phyloP scores from a whole-genome alignment of 192 early-diverging fungal genomes.

The Podila epicladia region DNA sequence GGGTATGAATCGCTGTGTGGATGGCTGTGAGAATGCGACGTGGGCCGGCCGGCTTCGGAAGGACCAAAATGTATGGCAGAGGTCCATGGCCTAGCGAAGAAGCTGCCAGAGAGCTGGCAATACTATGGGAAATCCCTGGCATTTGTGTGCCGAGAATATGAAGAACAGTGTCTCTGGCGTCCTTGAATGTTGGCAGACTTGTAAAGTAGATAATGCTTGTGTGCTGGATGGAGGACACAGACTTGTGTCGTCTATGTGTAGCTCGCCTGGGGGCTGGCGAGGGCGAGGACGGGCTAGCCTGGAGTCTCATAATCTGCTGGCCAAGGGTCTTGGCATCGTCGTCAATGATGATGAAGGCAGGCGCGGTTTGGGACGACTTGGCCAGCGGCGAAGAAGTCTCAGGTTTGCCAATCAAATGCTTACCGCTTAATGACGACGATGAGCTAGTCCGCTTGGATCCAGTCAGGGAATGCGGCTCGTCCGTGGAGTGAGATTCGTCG shows the following conservation, averaged over 20 bases:
- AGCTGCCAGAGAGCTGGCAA: conserved; percentile 17
- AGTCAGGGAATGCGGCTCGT: conserved; percentile 8
- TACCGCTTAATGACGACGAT: conserved; percentile 19
- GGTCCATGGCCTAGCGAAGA: conserved; percentile 6
- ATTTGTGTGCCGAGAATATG: conserved; percentile 31
- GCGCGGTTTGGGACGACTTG: conserved; percentile 30
- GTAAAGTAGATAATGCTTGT: conserved; percentile 69
- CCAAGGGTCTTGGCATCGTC: conserved; percentile 63
- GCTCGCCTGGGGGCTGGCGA: conserved; percentile 21
- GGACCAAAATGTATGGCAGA: conserved; percentile 63
- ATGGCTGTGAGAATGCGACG: conserved; percentile 65
- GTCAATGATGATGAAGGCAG: conserved; percentile 67
- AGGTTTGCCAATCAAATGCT: not conserved
- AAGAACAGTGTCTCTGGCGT: conserved; percentile 59
- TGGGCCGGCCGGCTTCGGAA: conserved; percentile 72
- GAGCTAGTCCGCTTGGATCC: conserved; percentile 30
- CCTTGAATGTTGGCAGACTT: conserved; percentile 61
- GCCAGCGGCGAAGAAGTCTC: not conserved
- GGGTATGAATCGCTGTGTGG: conserved; percentile 63
- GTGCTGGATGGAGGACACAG: conserved; percentile 47
- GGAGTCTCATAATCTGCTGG: conserved; percentile 56
- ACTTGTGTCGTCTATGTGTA: conserved; percentile 28
- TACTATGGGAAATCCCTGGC: conserved; percentile 21
- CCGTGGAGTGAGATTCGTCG: not conserved
- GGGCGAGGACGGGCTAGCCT: conserved; percentile 9